Evolutionary conservation across 2,329 filamentous ascomycete genomes (phyloP).

Genomic region (Trichophaea hybrida): DNA sequence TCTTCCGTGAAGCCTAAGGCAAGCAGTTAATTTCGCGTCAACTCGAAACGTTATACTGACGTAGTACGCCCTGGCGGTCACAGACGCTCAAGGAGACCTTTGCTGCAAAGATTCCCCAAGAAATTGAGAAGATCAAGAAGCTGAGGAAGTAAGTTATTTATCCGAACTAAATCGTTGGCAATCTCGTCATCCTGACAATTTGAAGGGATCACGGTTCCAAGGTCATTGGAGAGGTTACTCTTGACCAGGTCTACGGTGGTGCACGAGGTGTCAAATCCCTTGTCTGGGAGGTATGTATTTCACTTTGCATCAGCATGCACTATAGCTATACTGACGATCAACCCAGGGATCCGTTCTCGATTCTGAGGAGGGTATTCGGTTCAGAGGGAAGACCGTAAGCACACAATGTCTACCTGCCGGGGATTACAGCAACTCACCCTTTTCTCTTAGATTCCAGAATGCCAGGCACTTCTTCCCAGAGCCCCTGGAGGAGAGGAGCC

Average conservation of each 20-base stretch:
- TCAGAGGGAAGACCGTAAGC: conserved; percentile 81
- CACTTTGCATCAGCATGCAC: conserved; percentile 5
- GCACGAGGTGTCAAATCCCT: conserved; percentile 97
- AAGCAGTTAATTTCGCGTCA: conserved; percentile 28
- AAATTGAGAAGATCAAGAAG: conserved; percentile 99
- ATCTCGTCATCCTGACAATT: conserved; percentile 7
- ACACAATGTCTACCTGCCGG: not conserved
- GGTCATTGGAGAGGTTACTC: conserved; percentile 91
- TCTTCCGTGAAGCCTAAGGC: conserved; percentile 78
- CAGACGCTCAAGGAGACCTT: conserved; percentile 98
- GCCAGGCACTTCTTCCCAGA: conserved; percentile 93
- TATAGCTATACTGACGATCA: conserved; percentile 8
- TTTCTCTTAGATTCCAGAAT: conserved; percentile 64
- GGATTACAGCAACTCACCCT: conserved; percentile 16
- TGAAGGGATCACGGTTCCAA: conserved; percentile 81
- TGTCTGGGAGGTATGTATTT: conserved; percentile 65
- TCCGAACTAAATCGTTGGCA: conserved; percentile 4
- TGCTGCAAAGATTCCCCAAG: conserved; percentile 83
- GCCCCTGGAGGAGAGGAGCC: conserved; percentile 93
- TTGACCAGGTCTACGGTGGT: conserved; percentile 98
- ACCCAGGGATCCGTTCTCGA: conserved; percentile 76
- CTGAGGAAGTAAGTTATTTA: conserved; percentile 64
- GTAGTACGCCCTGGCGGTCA: not conserved
- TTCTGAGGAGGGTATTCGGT: conserved; percentile 96
- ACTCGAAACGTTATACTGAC: conserved; percentile 9